Conservation (phyloP, 2,329 filamentous ascomycete genomes). For the Aspergillus cejpii region DNA sequence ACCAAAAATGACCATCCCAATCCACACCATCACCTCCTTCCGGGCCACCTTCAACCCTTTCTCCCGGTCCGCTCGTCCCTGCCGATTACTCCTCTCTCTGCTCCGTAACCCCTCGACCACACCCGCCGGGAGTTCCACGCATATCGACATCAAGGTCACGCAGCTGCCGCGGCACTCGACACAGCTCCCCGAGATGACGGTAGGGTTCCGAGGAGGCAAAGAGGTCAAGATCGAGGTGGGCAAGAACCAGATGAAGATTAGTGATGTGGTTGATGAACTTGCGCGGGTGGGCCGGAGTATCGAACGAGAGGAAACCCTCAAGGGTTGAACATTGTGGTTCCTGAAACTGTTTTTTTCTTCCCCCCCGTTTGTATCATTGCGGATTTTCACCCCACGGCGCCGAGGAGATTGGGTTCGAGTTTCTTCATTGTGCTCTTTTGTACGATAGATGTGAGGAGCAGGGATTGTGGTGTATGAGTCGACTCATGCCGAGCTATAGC, state of each 20-base stretch:
- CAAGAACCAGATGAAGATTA: conserved; percentile 71
- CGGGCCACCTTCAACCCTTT: conserved; percentile 90
- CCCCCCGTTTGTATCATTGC: not conserved
- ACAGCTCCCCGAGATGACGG: conserved; percentile 60
- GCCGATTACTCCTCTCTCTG: conserved; percentile 77
- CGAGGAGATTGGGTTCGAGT: conserved; percentile 2
- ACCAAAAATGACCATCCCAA: conserved; percentile 33
- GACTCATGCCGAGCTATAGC: conserved; percentile 1
- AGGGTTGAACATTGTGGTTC: conserved; percentile 34
- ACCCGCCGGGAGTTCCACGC: conserved; percentile 67
- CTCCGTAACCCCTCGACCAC: conserved; percentile 75
- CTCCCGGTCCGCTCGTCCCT: conserved; percentile 68
- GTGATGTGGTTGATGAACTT: conserved; percentile 79
- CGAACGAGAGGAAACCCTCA: conserved; percentile 74
- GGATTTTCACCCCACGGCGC: conserved; percentile 3
- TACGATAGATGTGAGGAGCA: not conserved
- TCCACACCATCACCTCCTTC: conserved; percentile 59
- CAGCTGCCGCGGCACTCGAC: conserved; percentile 65
- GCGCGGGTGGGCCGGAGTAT: conserved; percentile 80
- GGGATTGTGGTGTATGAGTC: not conserved
- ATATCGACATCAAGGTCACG: conserved; percentile 70
- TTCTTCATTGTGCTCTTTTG: conserved; percentile 1
- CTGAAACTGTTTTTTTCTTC: not conserved
- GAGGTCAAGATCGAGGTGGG: conserved; percentile 76
- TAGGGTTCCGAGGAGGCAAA: conserved; percentile 96